Conservation (phyloP, 73 alveolate species). For the Paramecium octaurelia region DNA sequence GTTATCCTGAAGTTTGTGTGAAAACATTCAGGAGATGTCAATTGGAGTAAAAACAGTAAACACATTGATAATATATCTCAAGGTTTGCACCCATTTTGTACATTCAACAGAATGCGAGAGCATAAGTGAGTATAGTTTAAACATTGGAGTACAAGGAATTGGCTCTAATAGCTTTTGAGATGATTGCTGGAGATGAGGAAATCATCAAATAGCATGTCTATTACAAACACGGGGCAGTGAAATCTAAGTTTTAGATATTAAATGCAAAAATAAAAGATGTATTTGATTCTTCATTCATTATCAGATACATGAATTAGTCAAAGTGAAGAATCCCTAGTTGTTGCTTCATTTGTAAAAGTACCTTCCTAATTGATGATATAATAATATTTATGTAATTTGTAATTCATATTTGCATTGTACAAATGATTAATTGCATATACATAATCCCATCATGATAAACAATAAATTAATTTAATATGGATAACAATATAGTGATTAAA, state of each 20-base stretch:
- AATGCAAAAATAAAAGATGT: conserved; percentile 41
- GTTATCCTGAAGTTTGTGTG: conserved; percentile 22
- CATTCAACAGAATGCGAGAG: not conserved
- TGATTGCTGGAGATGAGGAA: conserved; percentile 45
- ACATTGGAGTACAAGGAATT: conserved; percentile 24
- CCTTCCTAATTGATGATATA: not conserved
- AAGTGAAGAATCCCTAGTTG: conserved; percentile 21
- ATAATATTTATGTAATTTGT: not conserved
- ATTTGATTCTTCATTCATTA: not conserved
- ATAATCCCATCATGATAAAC: not conserved
- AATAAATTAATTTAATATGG: not conserved
- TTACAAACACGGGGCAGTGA: conserved; percentile 6
- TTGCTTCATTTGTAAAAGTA: conserved; percentile 25
- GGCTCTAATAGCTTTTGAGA: not conserved
- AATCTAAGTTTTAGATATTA: not conserved
- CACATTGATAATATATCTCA: not conserved
- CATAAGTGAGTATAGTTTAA: not conserved
- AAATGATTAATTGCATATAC: not conserved
- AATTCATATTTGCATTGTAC: not conserved
- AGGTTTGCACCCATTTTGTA: not conserved
- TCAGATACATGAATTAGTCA: not conserved
- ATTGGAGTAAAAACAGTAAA: conserved; percentile 21
- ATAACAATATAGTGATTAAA: conserved; percentile 37
- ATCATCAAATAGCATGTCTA: conserved; percentile 2
- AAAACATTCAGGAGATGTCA: conserved; percentile 32